Base-by-base conservation (phyloP, 495 filamentous ascomycete genomes). In the Penicillium chermesinum region DNA sequence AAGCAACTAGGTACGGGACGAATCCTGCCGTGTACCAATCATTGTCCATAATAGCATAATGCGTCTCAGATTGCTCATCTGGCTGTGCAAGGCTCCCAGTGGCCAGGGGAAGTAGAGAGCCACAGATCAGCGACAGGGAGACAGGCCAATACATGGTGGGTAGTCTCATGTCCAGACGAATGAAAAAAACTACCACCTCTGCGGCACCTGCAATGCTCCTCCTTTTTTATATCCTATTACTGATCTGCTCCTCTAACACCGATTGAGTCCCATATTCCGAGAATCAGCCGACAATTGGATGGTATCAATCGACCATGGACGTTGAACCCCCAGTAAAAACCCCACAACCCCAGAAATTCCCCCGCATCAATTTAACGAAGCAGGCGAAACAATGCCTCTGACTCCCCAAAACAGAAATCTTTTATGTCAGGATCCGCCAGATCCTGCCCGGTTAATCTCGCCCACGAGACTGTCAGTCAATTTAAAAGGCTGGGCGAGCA, bases 21-120 rank as follows among this genome's bases (percentile, higher is more conserved):
- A 67, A 64, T 13, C 47, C 58, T 5, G 59, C 59, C 13, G 63
- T 53, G 41, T 55, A 53, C 62, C 62, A 70, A 53, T 70, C 64
- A 41, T 67, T 67, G 43, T 69, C 67, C 41, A 66, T 41, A 39
- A 67, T 63, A 18, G 53, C 59, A 49, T 61, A 59, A 34, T 52
- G 53, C 44, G 57, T 56, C 15, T 61, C 43, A 17, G 49, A 30
- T 3, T 25, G 21, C 2, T 38, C 18, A 15, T 58, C 30, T 13
- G 46, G 50, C 17, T 35, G 17, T 10, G 55, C 49, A 35, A 52
- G 4, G 15, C 15, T 41, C 4, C 50, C 44, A 35, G 55, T 41
- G 20, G 49, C 43, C 14, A 54, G 46, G 17, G 46, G 40, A 12
- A 59, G 43, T 22, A 59, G 35, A 27, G 46, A 47, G 46, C 49